phyloP scores from a whole-genome alignment of 768 basidiomycete species.

The Dentipellis fragilis region DNA sequence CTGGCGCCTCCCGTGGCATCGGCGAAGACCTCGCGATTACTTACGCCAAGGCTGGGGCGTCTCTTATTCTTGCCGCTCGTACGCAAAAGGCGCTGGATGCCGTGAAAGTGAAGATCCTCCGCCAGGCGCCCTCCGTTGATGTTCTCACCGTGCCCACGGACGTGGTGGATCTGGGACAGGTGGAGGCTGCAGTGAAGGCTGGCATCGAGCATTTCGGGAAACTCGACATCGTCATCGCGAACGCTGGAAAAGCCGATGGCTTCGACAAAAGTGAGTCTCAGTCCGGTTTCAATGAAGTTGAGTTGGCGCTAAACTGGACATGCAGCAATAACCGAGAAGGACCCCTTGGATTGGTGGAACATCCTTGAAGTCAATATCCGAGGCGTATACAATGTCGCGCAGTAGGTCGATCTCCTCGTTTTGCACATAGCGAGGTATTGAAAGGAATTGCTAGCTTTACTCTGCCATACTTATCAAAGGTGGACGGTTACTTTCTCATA shows the following conservation, averaged over 20 bases:
- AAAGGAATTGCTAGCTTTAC: background rate
- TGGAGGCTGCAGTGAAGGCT: background rate
- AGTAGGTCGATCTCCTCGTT: background rate
- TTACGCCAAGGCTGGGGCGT: constrained; percentile 13
- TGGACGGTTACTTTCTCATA: constrained; percentile 1
- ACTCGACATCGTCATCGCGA: constrained; percentile 8
- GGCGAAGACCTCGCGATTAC: constrained; percentile 11
- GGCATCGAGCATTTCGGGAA: background rate
- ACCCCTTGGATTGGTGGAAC: constrained; percentile 7
- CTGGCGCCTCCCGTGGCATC: constrained; percentile 15
- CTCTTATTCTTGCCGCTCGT: constrained; percentile 5
- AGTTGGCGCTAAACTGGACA: background rate
- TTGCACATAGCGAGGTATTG: background rate
- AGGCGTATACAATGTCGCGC: constrained; percentile 3
- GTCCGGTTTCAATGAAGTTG: background rate
- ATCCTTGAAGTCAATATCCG: constrained; percentile 7
- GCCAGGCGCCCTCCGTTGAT: background rate
- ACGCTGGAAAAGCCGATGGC: background rate
- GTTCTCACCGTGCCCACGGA: constrained; percentile 3
- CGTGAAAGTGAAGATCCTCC: background rate
- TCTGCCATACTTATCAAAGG: constrained; percentile 3
- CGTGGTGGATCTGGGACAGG: constrained; percentile 1
- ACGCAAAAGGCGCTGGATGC: constrained; percentile 1
- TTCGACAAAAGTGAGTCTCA: background rate
- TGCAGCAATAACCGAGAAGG: background rate